Conservation (phyloP, 331 rosid species). For the Acacia pycnantha region DNA sequence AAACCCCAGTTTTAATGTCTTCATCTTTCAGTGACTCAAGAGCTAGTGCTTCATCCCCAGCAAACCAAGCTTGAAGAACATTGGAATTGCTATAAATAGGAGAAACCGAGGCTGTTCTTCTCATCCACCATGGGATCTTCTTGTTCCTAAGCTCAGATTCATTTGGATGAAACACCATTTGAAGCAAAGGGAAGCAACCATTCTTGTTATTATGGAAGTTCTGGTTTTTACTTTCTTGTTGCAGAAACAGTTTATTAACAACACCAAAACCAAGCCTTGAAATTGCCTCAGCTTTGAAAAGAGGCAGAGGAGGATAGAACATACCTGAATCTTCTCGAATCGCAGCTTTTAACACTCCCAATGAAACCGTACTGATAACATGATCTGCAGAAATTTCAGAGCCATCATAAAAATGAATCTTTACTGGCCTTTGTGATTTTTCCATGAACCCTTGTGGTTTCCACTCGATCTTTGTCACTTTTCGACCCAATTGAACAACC, state of each 20-base stretch:
- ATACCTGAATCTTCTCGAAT: conserved; percentile 53
- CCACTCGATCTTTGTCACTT: conserved; percentile 82
- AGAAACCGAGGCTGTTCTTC: conserved; percentile 67
- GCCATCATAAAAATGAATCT: conserved; percentile 81
- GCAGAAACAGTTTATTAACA: conserved; percentile 89
- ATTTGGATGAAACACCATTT: conserved; percentile 73
- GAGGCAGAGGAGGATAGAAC: conserved; percentile 80
- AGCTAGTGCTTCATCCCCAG: conserved; percentile 82
- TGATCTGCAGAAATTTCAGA: conserved; percentile 76
- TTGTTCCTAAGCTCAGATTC: conserved; percentile 59
- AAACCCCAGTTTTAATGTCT: conserved; percentile 70
- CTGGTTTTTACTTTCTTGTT: conserved; percentile 12
- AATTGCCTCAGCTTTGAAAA: conserved; percentile 74
- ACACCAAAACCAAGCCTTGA: conserved; percentile 93
- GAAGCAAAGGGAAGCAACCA: conserved; percentile 54
- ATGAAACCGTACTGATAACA: conserved; percentile 81
- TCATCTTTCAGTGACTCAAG: conserved; percentile 80
- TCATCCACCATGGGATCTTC: conserved; percentile 92
- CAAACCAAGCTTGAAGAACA: conserved; percentile 84
- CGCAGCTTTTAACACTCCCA: conserved; percentile 88
- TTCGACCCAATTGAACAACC: conserved; percentile 63
- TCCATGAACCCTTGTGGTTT: conserved; percentile 32
- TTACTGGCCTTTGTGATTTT: conserved; percentile 58
- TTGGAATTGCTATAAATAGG: conserved; percentile 72
- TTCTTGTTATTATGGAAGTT: background rate